phyloP scores from a whole-genome alignment of 139 green algal genomes.

The Deuterostichococcus epilithicus region DNA sequence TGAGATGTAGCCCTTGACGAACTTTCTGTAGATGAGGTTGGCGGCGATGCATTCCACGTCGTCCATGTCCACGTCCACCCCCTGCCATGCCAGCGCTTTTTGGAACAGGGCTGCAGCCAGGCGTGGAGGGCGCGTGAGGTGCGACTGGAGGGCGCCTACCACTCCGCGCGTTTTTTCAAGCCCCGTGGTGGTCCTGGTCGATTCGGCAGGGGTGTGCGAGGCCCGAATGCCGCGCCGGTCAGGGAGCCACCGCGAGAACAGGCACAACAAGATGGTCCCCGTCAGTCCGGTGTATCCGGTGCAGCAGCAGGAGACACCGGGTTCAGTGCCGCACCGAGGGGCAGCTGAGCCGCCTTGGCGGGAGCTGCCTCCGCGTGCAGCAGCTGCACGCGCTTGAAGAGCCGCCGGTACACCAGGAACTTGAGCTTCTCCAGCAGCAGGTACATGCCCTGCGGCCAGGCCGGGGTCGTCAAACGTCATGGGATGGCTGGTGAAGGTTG shows the following conservation, averaged over 20 bases:
- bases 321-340: conserved; percentile 21
- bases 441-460: conserved; percentile 51
- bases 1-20: conserved; percentile 82
- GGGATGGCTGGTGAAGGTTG: too few relatives aligned
- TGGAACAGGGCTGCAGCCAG: conserved; percentile 27
- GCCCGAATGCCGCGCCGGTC: too few relatives aligned
- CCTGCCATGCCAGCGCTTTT: conserved; percentile 43
- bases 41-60: conserved; percentile 82
- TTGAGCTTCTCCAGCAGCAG: conserved; percentile 77
- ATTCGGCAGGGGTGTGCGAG: too few relatives aligned
- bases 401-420: conserved; percentile 50
- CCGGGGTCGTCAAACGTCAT: too few relatives aligned
- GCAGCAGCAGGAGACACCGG: too few relatives aligned
- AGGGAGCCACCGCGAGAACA: too few relatives aligned
- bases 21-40: conserved; percentile 82
- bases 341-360: conserved; percentile 53
- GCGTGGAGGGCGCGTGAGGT: too few relatives aligned
- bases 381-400: conserved; percentile 52
- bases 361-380: conserved; percentile 52
- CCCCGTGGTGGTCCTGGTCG: too few relatives aligned
- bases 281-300: too few relatives aligned
- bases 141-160: too few relatives aligned
- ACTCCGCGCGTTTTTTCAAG: too few relatives aligned
- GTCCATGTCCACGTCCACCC: conserved; percentile 63
- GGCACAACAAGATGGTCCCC: too few relatives aligned